Evolutionary conservation across 2,329 filamentous ascomycete genomes (phyloP), one percentile per base, ranked within the genome.

Genomic region (Colletotrichum falcatum): DNA sequence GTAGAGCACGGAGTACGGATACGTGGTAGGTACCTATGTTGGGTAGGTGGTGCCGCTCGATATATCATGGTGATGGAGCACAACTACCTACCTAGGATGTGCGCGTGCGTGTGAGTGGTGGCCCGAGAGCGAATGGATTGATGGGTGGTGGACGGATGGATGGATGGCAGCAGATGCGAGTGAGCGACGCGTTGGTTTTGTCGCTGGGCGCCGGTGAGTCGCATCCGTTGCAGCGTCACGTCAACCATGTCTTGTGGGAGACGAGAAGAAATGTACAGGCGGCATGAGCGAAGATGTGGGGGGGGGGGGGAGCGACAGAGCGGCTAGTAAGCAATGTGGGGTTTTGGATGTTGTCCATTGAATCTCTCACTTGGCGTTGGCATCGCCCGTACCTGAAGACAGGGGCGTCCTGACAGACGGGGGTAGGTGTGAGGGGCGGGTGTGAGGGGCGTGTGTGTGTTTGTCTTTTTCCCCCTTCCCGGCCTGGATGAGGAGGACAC

Each of bases 201-300:
- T 49, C 23, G 44, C 23, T 28, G 23, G 33, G 30, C n/a, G 33
- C 33, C 14, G 26, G 35, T 33, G 35, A 39, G 60, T 42, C 28
- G 61, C 44, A 53, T 56, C 65, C 65, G 65, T n/a, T 58, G 51
- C 33, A 58, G 65, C 65, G 51, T 68, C 61, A 64, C 49, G 42
- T 66, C 64, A 35, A 62, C 58, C 58, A 46, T 61, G 63, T 65
- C 63, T 63, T 49, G 30, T 67, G 65, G 59, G 30, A 37, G 33
- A 20, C n/a, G 28, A 53, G 44, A 46, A 46, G 44, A 39, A 23
- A 53, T 48, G 44, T 44, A 23, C 44, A 28, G 39, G 42, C 53
- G 53, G 65, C 51, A 65, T 53, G 65, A 49, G 60, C 60, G 44
- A 68, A 65, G 44, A 58, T 68, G 65, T 68, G 65, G 65, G 65